Base-by-base conservation (phyloP, 2,329 filamentous ascomycete species). In the Talaromyces sp. region DNA sequence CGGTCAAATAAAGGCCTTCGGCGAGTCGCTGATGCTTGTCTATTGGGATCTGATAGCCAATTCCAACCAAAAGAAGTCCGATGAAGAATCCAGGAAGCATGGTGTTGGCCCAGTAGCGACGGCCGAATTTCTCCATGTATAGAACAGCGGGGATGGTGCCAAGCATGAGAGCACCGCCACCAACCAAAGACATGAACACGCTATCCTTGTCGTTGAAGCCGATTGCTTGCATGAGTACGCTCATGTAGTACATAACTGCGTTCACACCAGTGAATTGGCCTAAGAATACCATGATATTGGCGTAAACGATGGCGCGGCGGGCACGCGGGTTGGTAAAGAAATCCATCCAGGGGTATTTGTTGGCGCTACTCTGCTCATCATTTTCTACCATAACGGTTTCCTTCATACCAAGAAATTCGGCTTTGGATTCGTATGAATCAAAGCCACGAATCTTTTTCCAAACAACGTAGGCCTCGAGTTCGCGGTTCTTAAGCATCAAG, bases 101-200 rank as follows among this genome's bases (percentile, higher is more conserved):
- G 4, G 80, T 81, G 63, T 86, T 88, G 32, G 87, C 88, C 88
- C 88, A 90, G 81, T 90, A 90, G 4, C 88, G 85, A 24, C 88
- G 85, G 13, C 88, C 88, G 55, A 86, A 90, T 2, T 80, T 83
- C 68, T 91, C 88, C 88, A 91, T 91, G 64, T 84, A 83, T 69
- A 89, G 81, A 59, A 88, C 84, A 0, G 86, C 87, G 0, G 87
- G 87, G 35, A 89, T 86, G 0, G 86, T 87, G 24, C 87, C 87
- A 17, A 91, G 66, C 0, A 90, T 80, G 0, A 91, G 80, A 0
- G 87, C 77, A 4, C 86, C 87, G 27, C 88, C 87, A 3, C 88
- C 88, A 14, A 91, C 87, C 0, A 90, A 81, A 0, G 87, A 89
- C 88, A 91, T 90, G 79, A 89, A 90, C 62, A 86, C 89, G 17